phyloP scores from a whole-genome alignment of 768 basidiomycete genomes.

The Agaricus sinodeliciosus region DNA sequence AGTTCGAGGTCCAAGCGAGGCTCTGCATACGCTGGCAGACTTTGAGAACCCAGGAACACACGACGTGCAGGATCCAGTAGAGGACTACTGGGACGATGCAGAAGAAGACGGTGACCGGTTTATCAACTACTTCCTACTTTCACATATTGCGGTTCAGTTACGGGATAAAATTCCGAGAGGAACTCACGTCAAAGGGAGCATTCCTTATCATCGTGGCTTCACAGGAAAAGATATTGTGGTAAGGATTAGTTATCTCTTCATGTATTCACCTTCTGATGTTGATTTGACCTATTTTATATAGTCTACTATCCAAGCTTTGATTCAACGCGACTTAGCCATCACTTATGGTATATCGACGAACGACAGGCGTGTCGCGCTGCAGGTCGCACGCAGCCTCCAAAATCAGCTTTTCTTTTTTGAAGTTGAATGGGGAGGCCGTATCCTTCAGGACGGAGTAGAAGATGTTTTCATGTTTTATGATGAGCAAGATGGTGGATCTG shows the following conservation, averaged over 20 bases:
- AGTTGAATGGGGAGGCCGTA: slow-evolving; percentile 87
- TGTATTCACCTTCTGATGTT: slow-evolving; percentile 11
- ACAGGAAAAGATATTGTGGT: slow-evolving; percentile 94
- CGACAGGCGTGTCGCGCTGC: slow-evolving; percentile 78
- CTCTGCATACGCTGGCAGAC: slow-evolving; percentile 28
- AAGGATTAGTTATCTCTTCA: slow-evolving; percentile 24
- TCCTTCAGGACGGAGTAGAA: slow-evolving; percentile 81
- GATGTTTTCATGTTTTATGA: slow-evolving; percentile 93
- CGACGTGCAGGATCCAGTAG: slow-evolving; percentile 31
- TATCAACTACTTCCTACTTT: slow-evolving; percentile 81
- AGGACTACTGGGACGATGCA: slow-evolving; percentile 54
- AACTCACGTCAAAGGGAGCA: slow-evolving; percentile 90
- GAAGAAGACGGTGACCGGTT: slow-evolving; percentile 56
- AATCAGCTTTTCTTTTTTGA: slow-evolving; percentile 94
- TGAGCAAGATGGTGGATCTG: slow-evolving; percentile 62
- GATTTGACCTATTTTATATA: slow-evolving; percentile 19
- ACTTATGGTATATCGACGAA: slow-evolving; percentile 68
- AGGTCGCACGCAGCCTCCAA: slow-evolving; percentile 86
- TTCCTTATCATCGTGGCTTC: slow-evolving; percentile 86
- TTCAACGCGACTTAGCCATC: slow-evolving; percentile 76
- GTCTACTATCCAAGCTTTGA: slow-evolving; percentile 85
- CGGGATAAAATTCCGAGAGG: slow-evolving; percentile 85
- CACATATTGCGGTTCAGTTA: slow-evolving; percentile 82
- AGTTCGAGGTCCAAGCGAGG: slow-evolving; percentile 25
- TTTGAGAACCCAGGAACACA: slow-evolving; percentile 16